phyloP scores from a whole-genome alignment of 371 early-diverging fungal genomes.

The Syncephalastrum racemosum region DNA sequence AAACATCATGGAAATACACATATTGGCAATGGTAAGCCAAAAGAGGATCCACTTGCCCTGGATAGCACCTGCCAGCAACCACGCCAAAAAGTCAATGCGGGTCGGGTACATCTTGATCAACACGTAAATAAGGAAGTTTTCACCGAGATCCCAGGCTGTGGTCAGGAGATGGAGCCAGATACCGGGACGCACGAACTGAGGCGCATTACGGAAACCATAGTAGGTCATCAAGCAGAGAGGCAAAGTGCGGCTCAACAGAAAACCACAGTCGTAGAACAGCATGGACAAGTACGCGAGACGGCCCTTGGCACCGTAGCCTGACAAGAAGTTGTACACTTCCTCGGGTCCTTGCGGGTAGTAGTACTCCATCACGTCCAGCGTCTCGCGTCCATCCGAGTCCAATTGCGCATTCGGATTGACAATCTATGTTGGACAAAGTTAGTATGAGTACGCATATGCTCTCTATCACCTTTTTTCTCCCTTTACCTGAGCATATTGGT shows the following conservation, averaged over 20 bases:
- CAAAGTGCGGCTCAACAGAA: constrained; percentile 34
- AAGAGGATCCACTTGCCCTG: constrained; percentile 36
- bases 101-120: constrained; percentile 34
- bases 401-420: constrained; percentile 37
- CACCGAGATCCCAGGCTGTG: constrained; percentile 27
- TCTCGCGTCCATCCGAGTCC: constrained; percentile 30
- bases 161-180: constrained; percentile 41
- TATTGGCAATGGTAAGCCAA: constrained; percentile 23
- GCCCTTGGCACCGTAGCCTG: constrained; percentile 39
- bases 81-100: constrained; percentile 24
- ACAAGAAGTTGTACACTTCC: constrained; percentile 32
- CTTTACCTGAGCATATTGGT: constrained; percentile 39
- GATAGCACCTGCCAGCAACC: constrained; percentile 26
- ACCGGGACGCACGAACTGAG: constrained; percentile 33
- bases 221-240: constrained; percentile 35
- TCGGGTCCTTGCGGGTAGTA: constrained; percentile 28
- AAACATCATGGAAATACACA: constrained; percentile 29
- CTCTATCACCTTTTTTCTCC: background rate
- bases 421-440: constrained; percentile 20
- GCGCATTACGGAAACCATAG: constrained; percentile 35
- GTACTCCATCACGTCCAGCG: constrained; percentile 47
- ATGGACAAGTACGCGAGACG: constrained; percentile 41
- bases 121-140: constrained; percentile 25
- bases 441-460: background rate
- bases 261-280: constrained; percentile 35